These are phyloP conservation scores for Tephrocybe sp. DNA, from an alignment of 768 basidiomycete species.

Conservation along the genomic window DNA sequence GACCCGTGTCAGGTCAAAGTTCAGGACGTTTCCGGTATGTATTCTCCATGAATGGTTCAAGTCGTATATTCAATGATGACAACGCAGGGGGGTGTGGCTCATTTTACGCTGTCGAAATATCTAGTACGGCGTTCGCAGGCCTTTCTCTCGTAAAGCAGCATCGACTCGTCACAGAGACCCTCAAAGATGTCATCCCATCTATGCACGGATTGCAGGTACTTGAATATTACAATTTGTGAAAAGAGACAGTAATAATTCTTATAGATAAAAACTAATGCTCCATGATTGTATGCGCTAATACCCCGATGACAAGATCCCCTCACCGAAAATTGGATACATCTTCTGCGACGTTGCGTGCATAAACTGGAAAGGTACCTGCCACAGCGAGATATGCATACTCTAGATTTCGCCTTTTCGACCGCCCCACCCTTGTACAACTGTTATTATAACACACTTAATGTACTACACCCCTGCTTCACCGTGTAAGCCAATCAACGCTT, in stretches of 20 bases:
- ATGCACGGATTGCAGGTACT: constrained; percentile 94
- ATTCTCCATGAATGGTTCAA: not conserved
- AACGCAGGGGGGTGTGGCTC: constrained; percentile 91
- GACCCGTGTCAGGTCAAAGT: constrained; percentile 81
- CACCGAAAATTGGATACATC: too few relatives aligned
- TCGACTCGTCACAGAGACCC: constrained; percentile 77
- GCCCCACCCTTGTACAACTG: too few relatives aligned
- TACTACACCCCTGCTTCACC: too few relatives aligned
- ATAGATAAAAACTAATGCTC: constrained; percentile 16
- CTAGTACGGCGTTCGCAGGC: constrained; percentile 83
- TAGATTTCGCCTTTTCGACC: too few relatives aligned
- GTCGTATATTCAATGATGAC: not conserved
- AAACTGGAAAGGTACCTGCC: too few relatives aligned
- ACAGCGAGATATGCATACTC: too few relatives aligned
- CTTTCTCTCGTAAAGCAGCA: constrained; percentile 92
- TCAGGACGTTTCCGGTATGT: constrained; percentile 89
- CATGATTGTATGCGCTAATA: not conserved
- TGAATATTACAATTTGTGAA: too few relatives aligned
- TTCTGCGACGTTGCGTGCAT: too few relatives aligned
- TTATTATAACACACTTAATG: too few relatives aligned
- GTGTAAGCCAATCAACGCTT: too few relatives aligned
- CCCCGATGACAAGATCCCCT: too few relatives aligned
- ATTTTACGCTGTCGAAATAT: constrained; percentile 92
- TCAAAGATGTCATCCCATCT: constrained; percentile 87
- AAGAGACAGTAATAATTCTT: not conserved